Percentiles rank a stretch among this genome's conserved stretches.
Evolutionary conservation across 441 rosid species (phyloP).

Genomic region (Euphorbia corollata): DNA sequence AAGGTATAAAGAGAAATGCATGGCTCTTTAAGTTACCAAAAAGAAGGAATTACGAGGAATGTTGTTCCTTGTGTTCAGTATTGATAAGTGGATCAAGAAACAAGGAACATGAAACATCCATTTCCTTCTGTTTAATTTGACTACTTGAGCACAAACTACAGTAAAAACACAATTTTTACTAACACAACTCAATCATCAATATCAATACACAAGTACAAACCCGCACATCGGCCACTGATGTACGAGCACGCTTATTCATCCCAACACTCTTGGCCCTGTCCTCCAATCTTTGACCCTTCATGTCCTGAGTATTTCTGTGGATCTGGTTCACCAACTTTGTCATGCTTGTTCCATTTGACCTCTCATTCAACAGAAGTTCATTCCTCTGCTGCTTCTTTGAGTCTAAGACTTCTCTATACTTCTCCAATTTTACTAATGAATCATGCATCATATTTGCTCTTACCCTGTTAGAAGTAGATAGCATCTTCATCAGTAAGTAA

Average conservation of each 20-base stretch:
- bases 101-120: not conserved
- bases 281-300: constrained; percentile 44
- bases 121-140: not conserved
- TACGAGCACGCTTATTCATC: constrained; percentile 45
- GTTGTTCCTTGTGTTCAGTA: not conserved
- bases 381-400: constrained; percentile 44
- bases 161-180: constrained; percentile 4
- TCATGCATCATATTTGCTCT: constrained; percentile 39
- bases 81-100: not conserved
- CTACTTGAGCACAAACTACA: not conserved
- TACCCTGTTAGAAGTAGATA: constrained; percentile 31
- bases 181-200: constrained; percentile 8
- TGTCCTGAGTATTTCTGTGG: constrained; percentile 39
- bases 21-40: not conserved
- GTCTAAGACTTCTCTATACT: constrained; percentile 32
- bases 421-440: constrained; percentile 39
- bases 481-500: constrained; percentile 20
- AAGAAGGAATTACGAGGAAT: not conserved
- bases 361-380: constrained; percentile 39
- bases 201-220: constrained; percentile 30
- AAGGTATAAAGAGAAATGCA: not conserved
- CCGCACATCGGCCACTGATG: constrained; percentile 49
- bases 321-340: constrained; percentile 36
- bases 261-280: constrained; percentile 45
- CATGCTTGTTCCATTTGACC: constrained; percentile 34